Base-by-base conservation (phyloP, 768 basidiomycete species). In the Lactifluus pinguis region DNA sequence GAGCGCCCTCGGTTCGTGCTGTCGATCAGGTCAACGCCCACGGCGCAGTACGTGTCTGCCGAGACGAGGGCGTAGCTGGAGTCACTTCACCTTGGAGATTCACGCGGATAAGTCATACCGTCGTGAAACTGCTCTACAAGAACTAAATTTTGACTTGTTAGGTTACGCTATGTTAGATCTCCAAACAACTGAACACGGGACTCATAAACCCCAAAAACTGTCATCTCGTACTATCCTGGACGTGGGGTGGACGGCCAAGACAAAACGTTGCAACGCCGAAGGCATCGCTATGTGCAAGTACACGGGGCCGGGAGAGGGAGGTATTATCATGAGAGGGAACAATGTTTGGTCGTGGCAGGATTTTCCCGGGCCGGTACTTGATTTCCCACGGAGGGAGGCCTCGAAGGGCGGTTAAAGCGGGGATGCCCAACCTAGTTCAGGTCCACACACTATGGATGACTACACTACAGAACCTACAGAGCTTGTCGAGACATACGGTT, bases 401-500 rank as follows among this genome's bases (percentile, higher is more conserved):
- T 45, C 10, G 44, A 19, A 7, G 44, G 44, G 25, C 44, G 44
- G 44, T 19, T 19, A 15, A n/a, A 45, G 44, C 19, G 44, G 38
- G 38, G 30, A 36, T 21, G 42, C 11, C 21, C 29, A 8, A 19
- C 9, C 7, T 34, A 5, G 17, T 14, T 19, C 48, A 49, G 29
- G 45, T 25, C 3, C 63, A 87, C 86, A 45, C 45, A n/a, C 80
- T 48, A 71, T 78, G 67, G 76, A 81, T 71, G 85, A 89, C 68
- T 87, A 83, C 73, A 81, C 88, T 53, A 81, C 78, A 52, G 92
- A 92, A 68, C 92, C 88, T 13, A 95, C 94, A 56, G 94, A 98
- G 72, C 83, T 98, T 52, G 72, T 95, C 66, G 94, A 97, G 75
- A 92, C 93, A 63, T 98, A 98, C 73, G 94, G 94, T 93, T 68